These are phyloP conservation scores for Aspergillus caelatus DNA, from an alignment of 2,329 filamentous ascomycete species.

Conservation along the genomic window DNA sequence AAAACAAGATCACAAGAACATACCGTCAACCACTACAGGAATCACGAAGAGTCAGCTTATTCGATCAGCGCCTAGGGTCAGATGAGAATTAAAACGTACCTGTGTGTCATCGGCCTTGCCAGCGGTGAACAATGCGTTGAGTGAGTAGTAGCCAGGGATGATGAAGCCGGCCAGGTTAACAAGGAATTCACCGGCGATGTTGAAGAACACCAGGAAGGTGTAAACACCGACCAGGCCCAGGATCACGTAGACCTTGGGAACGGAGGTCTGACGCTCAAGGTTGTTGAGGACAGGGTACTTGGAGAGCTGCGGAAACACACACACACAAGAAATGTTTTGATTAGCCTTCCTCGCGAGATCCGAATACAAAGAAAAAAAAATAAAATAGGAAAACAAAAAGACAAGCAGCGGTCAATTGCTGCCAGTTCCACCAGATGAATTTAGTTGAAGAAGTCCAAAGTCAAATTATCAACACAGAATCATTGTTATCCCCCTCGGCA, in stretches of 20 bases:
- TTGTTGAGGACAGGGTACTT: slow-evolving; percentile 69
- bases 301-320: slow-evolving; percentile 55
- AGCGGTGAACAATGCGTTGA: slow-evolving; percentile 64
- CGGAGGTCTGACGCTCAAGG: slow-evolving; percentile 68
- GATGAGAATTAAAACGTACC: slow-evolving; percentile 43
- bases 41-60: slow-evolving; percentile 13
- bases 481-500: background rate
- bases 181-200: slow-evolving; percentile 69
- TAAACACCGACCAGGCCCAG: slow-evolving; percentile 67
- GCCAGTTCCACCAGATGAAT: background rate
- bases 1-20: slow-evolving; percentile 31
- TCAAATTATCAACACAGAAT: background rate
- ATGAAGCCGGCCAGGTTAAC: slow-evolving; percentile 69
- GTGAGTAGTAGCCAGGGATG: slow-evolving; percentile 68
- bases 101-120: slow-evolving; percentile 67
- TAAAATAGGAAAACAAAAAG: background rate
- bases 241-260: slow-evolving; percentile 69
- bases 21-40: slow-evolving; percentile 62
- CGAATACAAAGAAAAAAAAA: slow-evolving; percentile 7
- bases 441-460: background rate
- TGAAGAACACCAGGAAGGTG: slow-evolving; percentile 73
- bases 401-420: background rate
- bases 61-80: background rate
- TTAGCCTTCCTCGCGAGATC: slow-evolving; percentile 14
- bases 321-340: slow-evolving; percentile 8